Evolutionary conservation across 2,329 filamentous ascomycete genomes (phyloP), one percentile per base, ranked within the genome.

Genomic region (Claviceps sp.): DNA sequence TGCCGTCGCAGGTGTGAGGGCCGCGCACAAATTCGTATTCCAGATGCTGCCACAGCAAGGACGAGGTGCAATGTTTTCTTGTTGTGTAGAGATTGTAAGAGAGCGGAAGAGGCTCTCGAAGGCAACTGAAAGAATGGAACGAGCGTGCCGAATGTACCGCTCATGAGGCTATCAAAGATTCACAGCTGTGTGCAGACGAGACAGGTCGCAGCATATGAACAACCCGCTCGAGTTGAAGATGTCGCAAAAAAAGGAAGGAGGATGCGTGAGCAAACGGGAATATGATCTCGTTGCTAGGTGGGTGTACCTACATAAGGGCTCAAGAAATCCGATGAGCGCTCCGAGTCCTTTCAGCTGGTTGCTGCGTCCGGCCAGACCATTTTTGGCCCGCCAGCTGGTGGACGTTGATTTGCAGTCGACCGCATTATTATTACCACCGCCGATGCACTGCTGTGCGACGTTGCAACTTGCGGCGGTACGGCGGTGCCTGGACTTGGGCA

Each of bases 61-160:
- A 8, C 30, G 30, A 34, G 9, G 30, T 11, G 30, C 30, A 34
- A 34, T 34, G 30, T n/a, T 40, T 5, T 40, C n/a, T 40, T 40
- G 2, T n/a, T 41, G 16, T 41, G 16, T 18, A n/a, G 16, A 18
- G 7, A 18, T 42, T 24, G 41, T 13, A 43, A 53, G 47, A 20
- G 51, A 49, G 47, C 44, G 43, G 24, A 43, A 36, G 16, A 34
- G 47, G 34, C n/a, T 49, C 34, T 18, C 8, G 44, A 51, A 42
- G 34, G 8, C 26, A 51, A 14, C 20, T 49, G 46, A 56, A 58
- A 47, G 52, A 56, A 54, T 54, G 56, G 48, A 56, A 49, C 46
- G 50, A 51, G 52, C 52, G 36, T 42, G 50, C 52, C 44, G 49
- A 26, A 53, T 47, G 49, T 54, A 47, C 43, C 49, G 42, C 49